These are phyloP conservation scores for Infundibulicybe gibba DNA, from an alignment of 768 basidiomycete genomes.

Conservation along the genomic window DNA sequence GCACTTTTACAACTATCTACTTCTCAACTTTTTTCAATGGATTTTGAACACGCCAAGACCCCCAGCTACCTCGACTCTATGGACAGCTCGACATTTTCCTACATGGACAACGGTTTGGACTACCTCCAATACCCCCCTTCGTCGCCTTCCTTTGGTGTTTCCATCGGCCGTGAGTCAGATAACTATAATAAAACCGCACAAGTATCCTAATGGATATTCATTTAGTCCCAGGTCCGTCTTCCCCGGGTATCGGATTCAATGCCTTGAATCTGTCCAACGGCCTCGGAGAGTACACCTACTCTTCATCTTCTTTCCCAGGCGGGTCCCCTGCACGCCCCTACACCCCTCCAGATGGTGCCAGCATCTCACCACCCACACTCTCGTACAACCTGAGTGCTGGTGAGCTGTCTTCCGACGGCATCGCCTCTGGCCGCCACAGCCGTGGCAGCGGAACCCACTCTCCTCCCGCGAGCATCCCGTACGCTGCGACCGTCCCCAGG, in stretches of 20 bases:
- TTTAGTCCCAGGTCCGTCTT: slow-evolving; percentile 51
- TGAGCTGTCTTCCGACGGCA: no score
- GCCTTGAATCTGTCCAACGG: slow-evolving; percentile 53
- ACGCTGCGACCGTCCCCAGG: slow-evolving; percentile 60
- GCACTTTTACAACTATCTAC: slow-evolving; percentile 27
- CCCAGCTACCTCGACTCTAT: slow-evolving; percentile 44
- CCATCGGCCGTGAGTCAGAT: slow-evolving; percentile 57
- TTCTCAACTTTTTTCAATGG: slow-evolving; percentile 32
- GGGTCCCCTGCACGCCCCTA: slow-evolving; percentile 62
- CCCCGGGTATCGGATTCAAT: slow-evolving; percentile 63
- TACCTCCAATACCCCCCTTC: slow-evolving; percentile 74
- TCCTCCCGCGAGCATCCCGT: slow-evolving; percentile 41
- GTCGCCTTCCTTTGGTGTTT: slow-evolving; percentile 52
- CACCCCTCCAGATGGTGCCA: slow-evolving; percentile 60
- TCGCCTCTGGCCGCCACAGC: slow-evolving; percentile 60
- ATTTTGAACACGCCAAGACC: slow-evolving; percentile 47
- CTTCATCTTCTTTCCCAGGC: slow-evolving; percentile 42
- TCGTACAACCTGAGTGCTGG: no score
- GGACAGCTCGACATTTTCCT: slow-evolving; percentile 40
- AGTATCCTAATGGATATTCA: slow-evolving; percentile 10
- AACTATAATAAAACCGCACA: slow-evolving; percentile 1
- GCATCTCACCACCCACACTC: slow-evolving; percentile 74
- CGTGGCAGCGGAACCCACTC: slow-evolving; percentile 65
- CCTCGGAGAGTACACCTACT: slow-evolving; percentile 55
- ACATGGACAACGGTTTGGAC: slow-evolving; percentile 49